Evolutionary conservation across 176 grass and related monocot genomes (phyloP).

Genomic region (Poa annua): DNA sequence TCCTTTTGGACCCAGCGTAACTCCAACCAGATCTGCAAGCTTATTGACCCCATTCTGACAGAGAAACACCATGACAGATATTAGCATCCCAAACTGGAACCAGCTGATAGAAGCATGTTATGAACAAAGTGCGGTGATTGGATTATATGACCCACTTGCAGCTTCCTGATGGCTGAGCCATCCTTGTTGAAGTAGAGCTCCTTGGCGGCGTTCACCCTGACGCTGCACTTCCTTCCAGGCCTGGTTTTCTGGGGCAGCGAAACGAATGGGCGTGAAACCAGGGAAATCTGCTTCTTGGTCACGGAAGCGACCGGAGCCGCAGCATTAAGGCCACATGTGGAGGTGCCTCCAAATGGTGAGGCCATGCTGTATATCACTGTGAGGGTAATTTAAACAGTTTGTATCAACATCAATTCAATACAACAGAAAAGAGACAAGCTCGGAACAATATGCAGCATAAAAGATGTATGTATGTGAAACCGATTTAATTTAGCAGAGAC

Average conservation of each 20-base stretch:
- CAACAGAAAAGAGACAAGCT: neutral
- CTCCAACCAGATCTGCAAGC: constrained; percentile 75
- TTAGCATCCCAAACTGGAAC: too few species aligned
- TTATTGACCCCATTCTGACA: constrained; percentile 71
- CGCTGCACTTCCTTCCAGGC: constrained; percentile 32
- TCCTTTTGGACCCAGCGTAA: constrained; percentile 75
- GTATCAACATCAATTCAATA: neutral
- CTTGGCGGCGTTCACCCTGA: constrained; percentile 61
- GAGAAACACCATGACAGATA: neutral
- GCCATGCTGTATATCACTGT: constrained; percentile 13
- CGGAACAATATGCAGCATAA: too few species aligned
- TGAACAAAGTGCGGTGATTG: neutral
- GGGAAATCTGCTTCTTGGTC: constrained; percentile 27
- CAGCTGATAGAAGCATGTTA: neutral
- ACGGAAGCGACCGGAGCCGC: neutral
- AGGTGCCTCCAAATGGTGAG: constrained; percentile 20
- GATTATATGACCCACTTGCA: constrained; percentile 51
- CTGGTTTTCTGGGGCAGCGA: constrained; percentile 7
- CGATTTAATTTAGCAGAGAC: too few species aligned
- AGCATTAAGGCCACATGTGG: constrained; percentile 19
- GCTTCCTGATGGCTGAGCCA: constrained; percentile 61
- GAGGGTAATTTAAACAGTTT: neutral
- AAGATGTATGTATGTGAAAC: too few species aligned
- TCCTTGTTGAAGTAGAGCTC: constrained; percentile 82
- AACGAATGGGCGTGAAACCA: neutral